Base-by-base conservation (phyloP, 768 basidiomycete species). In the Xanthoconium purpureum region DNA sequence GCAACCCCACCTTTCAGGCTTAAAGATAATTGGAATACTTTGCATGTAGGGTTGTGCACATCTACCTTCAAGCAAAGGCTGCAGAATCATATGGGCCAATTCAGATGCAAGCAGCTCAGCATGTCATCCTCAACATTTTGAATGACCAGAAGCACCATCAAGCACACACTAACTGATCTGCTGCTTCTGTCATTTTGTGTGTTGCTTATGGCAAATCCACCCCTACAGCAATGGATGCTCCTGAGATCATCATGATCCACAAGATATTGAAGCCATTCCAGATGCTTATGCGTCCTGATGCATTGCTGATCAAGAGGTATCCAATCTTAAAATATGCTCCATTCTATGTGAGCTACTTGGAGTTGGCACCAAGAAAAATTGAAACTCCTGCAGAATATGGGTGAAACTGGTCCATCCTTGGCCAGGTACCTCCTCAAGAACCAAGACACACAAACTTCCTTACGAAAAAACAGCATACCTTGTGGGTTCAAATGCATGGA, bases 401-500 rank as follows among this genome's bases (percentile, higher is more conserved):
- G 66, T 15, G 50, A 57, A 18, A 63, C 63, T 24, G 66, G 69
- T 10, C 68, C 70, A n/a, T 75, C 81, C 18, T 87, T 87, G 61
- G 82, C 77, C 0, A 79, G 77, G 64, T 82, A 84, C 56, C 77
- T 87, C 30, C 70, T 86, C 2, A 80, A 84, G 58, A 78, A 78
- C 17, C 83, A 85, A 61, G 55, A 64, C 2, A 77, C 81, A 83
- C 46, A 80, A 77, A 12, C 76, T 86, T 11, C 77, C 82, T 3
- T 74, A 81, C 52, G 73, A 80, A 52, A 84, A 87, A 62, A 77
- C 79, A 28, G 80, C 84, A 0, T 87, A 87, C 64, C 77, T 87
- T 28, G 80, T 81, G 0, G 85, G 85, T 0, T 77, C 78, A n/a
- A n/a, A n/a, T n/a, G n/a, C n/a, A n/a, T n/a, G n/a, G n/a, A n/a